Evolutionary conservation across 148 eudicot species (phyloP), one percentile per base, ranked within the genome.

Genomic region (Heliamphora exappendiculata): DNA sequence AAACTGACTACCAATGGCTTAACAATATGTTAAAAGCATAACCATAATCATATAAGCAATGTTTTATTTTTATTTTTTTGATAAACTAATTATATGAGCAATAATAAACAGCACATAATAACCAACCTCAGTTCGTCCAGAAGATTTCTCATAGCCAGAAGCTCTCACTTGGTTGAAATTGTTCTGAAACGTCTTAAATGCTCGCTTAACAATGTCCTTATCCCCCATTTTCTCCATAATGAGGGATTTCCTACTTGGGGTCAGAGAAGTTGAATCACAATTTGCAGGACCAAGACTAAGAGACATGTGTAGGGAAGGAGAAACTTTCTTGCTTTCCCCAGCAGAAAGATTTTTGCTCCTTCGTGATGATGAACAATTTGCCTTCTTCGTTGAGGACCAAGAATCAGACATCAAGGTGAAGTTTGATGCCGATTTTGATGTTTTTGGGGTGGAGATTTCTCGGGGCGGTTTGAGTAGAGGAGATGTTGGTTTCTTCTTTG

Each of bases 201-300:
- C 99, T 49, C 98, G 87, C 76, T 78, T 88, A 17, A 96, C 96
- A 69, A 96, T 96, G 51, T 96, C 99, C 84, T 96, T 96, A 80
- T 96, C 98, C 64, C 94, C 99, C 99, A 96, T 96, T 44, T 75
- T 83, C 83, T 96, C 99, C 99, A 93, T 93, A 63, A 96, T 88
- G 73, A 86, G 76, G 44, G 99, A 93, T 76, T 83, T 87, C 69
- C 98, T 86, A 76, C 81, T 82, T 60, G 78, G 78, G 41, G 85
- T 60, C 39, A 77, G 72, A 51, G 78, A 67, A 65, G 77, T 81
- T 60, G 84, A 76, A 73, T 79, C 88, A 42, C 83, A 76, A 79
- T 82, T 87, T 67, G 88, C 51, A 12, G 93, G 84, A 60, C 78
- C 89, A 58, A 82, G 75, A 80, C 84, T 88, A 53, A 89, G 81